Evolutionary conservation across 1,139 yeast species (phyloP), one percentile per base, ranked within the genome.

Genomic region (Yarrowia galli): DNA sequence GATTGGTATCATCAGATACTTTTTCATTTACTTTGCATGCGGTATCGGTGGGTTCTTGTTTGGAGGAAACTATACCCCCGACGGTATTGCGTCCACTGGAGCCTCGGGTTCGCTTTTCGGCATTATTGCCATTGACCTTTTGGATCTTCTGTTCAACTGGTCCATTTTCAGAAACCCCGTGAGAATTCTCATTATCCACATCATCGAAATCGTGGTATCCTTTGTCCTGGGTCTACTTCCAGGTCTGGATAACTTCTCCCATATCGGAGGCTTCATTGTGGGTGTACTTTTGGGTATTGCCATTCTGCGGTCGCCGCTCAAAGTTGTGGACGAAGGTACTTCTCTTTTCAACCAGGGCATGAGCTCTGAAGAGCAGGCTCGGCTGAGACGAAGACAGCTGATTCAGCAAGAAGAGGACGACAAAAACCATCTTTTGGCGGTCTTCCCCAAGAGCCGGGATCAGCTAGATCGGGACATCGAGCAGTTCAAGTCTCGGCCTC

Each of bases 101-200:
- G 91, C 92, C 1, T 85, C 89, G n/a, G 95, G 95, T 2, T 83
- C 92, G 1, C 78, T 89, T 43, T 89, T 89, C 76, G 93, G 93
- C 0, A 79, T 89, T 42, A 85, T 89, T 70, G 89, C 91, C 12
- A 77, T 88, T 10, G 88, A 88, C 73, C 77, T 89, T 58, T 74
- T 88, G 16, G 81, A 87, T 72, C 83, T 89, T 71, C 72, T 88
- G 2, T 85, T 86, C 74, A 79, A 79, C 80, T 87, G 78, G 89
- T 86, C 65, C 76, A 77, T 72, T 77, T 84, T 75, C 80, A 81
- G 75, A 75, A 70, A 72, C 25, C 82, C 82, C 0, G 70, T 69
- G 67, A 70, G 84, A 13, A 81, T 83, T 61, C 78, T 89, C 9
- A 69, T 77, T 38, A 79, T 85, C 25, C 84, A 87, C 79, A 71